phyloP scores from a whole-genome alignment of 2,329 filamentous ascomycete genomes.

The Cordyceps tenuipes region DNA sequence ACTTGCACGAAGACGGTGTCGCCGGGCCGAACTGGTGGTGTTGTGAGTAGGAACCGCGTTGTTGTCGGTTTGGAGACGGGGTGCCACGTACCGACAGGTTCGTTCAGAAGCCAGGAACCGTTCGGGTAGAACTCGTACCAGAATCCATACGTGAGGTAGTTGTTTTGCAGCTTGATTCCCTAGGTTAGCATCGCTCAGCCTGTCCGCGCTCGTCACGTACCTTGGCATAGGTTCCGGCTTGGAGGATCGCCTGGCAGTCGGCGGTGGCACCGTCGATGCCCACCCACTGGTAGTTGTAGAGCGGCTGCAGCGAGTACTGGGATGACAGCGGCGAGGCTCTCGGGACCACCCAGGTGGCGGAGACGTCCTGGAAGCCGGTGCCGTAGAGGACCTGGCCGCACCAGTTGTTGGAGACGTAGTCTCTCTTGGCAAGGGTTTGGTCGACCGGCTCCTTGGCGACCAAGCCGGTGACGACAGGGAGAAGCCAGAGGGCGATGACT shows the following conservation, averaged over 20 bases:
- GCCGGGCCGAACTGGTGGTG: neutral
- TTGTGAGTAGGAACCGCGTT: neutral
- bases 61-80: neutral
- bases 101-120: neutral
- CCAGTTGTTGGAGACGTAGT: neutral
- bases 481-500: neutral
- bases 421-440: neutral
- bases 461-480: neutral
- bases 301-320: neutral
- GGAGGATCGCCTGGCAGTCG: neutral
- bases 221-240: neutral
- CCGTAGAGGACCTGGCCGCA: neutral
- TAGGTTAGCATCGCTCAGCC: neutral
- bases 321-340: neutral
- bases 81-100: neutral
- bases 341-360: neutral
- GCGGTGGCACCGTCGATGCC: neutral
- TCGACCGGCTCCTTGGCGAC: neutral
- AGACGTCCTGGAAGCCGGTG: neutral
- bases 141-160: neutral
- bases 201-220: neutral
- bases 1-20: neutral
- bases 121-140: constrained; percentile 1
- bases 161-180: neutral
- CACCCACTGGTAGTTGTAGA: constrained; percentile 1